Base-by-base conservation (phyloP, 805 yeast genomes). In the Brettanomyces sp. region DNA sequence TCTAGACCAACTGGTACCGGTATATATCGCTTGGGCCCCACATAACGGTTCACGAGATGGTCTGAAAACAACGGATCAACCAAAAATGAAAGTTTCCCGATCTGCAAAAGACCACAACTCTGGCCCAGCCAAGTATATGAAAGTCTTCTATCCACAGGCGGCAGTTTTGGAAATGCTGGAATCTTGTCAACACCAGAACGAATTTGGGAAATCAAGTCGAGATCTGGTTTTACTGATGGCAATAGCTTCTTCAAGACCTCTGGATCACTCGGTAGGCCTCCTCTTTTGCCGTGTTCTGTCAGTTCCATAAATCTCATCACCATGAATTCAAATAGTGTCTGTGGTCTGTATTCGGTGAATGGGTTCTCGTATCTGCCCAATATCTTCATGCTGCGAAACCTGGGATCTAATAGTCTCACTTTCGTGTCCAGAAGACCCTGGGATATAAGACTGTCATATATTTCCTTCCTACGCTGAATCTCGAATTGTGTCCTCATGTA, bases 71-170 rank as follows among this genome's bases (percentile, higher is more conserved):
- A 66, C 1, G 98, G 98, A 61, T 91, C 98, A 2, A 96, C 85
- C 36, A 91, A 62, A 48, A 91, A 71, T 48, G 81, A 84, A 30
- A 47, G 44, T n/a, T 14, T 14, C 4, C 83, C 73, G 2, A 88
- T 62, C 56, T 85, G 88, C 4, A 89, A 68, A 45, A 77, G 73
- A 2, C 90, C 76, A 62, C 96, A 89, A 47, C 93, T 83, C 60
- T 91, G 98, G 4, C 98, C 98, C 38, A 91, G 63, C 98, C 98
- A 91, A 0, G 96, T 88, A 56, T 83, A 76, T 2, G 84, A 70
- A 54, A 85, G 49, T 53, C 83, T 71, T 25, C 75, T 67, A 9
- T 60, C 46, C 3, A 73, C 44, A 1, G 53, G 44, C 0, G 80
- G 76, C 1, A 68, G 47, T 5, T 22, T 11, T 1, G 42, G 24